Evolutionary conservation across 768 basidiomycete species (phyloP), one percentile per base, ranked within the genome.

Genomic region (Tricholoma sp.): DNA sequence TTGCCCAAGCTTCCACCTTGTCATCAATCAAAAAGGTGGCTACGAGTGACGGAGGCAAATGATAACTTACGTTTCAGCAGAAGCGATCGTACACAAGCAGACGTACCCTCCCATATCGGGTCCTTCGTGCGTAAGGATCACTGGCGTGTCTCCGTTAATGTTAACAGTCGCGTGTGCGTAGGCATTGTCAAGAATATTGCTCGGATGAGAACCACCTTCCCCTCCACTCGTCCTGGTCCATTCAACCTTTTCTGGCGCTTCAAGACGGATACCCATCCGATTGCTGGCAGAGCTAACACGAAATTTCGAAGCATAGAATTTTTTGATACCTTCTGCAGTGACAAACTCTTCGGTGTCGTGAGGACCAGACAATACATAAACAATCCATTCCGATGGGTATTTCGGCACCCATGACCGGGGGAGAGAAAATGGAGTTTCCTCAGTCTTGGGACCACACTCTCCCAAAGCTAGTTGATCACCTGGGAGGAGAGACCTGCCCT

Each of bases 1-100:
- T 63, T 89, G 87, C 0, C 87, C 87, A 6, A 87, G 57, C 60
- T 86, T 85, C 85, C 85, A 88, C 70, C 84, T 24, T 83, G 55
- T 17, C 52, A n/a, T 31, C 17, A 12, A 41, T 11, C n/a, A 3
- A 54, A 9, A 32, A 51, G n/a, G 20, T 6, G 11, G 12, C 15
- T 57, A 6, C 33, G 9, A 10, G 11, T 33, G 37, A 37, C 2
- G 9, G 13, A n/a, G 37, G 57, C 54, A 20, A 45, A 20, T 11
- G 37, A 53, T 6, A 10, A 66, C 78, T 52, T 59, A 83, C 84
- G 78, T 62, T 15, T 85, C 83, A 0, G 72, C 74, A 2, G 76
- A 71, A 4, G 76, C 75, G 2, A 85, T 72, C 0, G 83, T 82
- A 56, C 80, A 82, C 17, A 78, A 52, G 61, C 82, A 85, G 11